Evolutionary conservation across 352 stramenopile species (phyloP), one percentile per base, ranked within the genome.

Genomic region (Globisporangium spinosum): DNA sequence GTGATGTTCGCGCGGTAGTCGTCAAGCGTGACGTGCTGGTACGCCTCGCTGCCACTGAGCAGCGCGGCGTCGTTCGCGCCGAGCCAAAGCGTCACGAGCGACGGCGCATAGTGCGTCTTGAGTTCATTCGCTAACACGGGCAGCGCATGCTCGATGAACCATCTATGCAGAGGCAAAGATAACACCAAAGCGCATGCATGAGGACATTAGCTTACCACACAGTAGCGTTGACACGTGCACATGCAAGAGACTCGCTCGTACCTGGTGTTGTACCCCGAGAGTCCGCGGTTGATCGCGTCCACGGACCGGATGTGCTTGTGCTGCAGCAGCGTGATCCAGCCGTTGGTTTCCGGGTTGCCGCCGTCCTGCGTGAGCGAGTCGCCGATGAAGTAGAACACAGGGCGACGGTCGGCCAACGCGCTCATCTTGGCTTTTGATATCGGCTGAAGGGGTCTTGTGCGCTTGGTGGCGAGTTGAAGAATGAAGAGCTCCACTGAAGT

Each of bases 301-400:
- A 76, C 69, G 25, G 77, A 87, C n/a, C 82, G 83, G 10, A 85
- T 59, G 58, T 79, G 83, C 45, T 76, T 65, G n/a, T 87, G 22
- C 25, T 82, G 74, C 53, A 93, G 70, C n/a, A 81, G 70, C 9
- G 69, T 47, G 45, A 73, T 67, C 76, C 79, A 93, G 22, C 85
- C 85, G 47, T 67, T 68, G 40, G 67, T 70, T 43, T 71, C 61
- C 2, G 64, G 70, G n/a, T 85, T 64, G n/a, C 67, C 72, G 12
- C 74, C 82, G 23, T 77, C 62, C 68, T 90, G 70, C 29, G 84
- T 92, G 68, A 90, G 78, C 45, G 85, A 93, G 71, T 93, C 85
- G 13, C 85, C 85, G 23, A 82, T 34, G 6, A 90, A 70, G 20
- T 85, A 68, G 38, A 88, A 63, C 47, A 74, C 58, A 6, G 77